Percentiles rank a stretch among this genome's conserved stretches.
Conservation (phyloP, 306 rosid genomes). For the Abrus pulchellus region DNA sequence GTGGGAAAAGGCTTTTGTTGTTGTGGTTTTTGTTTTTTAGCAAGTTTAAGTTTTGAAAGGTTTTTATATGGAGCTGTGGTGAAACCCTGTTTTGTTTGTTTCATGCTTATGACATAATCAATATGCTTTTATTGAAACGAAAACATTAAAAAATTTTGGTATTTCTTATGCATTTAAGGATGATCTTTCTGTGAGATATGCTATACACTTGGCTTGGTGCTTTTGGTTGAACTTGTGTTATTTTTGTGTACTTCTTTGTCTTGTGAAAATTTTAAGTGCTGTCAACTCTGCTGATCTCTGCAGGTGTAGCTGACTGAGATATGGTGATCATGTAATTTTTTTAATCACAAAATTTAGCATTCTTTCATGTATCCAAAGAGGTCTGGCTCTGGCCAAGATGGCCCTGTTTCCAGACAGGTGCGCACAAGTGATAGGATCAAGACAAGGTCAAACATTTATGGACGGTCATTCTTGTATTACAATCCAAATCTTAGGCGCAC, state of each 20-base stretch:
- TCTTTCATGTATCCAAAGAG: constrained; percentile 73
- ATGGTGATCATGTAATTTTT: constrained; percentile 37
- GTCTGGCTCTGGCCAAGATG: constrained; percentile 70
- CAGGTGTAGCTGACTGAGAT: constrained; percentile 49
- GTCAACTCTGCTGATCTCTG: constrained; percentile 41
- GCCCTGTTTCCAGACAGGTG: constrained; percentile 62
- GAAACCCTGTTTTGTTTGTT: constrained; percentile 7
- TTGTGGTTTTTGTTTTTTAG: background rate
- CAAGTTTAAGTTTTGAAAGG: background rate
- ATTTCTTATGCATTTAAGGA: constrained; percentile 17
- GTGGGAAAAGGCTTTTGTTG: background rate
- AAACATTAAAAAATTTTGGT: background rate
- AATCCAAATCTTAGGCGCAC: constrained; percentile 54
- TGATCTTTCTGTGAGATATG: constrained; percentile 29
- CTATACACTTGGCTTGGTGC: background rate
- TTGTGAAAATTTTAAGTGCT: constrained; percentile 28
- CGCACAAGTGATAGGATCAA: constrained; percentile 85
- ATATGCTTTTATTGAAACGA: constrained; percentile 7
- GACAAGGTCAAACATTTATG: constrained; percentile 64
- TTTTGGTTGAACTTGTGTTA: constrained; percentile 21
- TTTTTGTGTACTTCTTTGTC: constrained; percentile 6
- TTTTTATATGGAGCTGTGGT: background rate
- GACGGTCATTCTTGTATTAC: constrained; percentile 63
- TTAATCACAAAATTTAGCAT: constrained; percentile 45
- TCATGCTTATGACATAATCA: background rate